A percentile compares a stretch with the other conserved stretches of the same genome.
Evolutionary conservation across 352 stramenopile genomes (phyloP).

Genomic region (Halophytophthora polymorphica): DNA sequence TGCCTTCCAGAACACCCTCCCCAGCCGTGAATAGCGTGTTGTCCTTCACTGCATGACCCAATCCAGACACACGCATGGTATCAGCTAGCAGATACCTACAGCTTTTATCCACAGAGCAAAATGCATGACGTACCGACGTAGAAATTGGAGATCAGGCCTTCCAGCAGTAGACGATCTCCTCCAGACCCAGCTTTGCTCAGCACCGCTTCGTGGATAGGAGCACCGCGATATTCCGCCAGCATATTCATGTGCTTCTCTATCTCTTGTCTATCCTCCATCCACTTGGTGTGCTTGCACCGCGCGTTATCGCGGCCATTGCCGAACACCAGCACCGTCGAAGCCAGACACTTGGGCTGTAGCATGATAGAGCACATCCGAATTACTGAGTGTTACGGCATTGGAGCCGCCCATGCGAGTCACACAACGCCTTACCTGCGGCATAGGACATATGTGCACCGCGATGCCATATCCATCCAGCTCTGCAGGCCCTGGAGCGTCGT

Average conservation of each 20-base stretch:
- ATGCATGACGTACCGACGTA: conserved; percentile 50
- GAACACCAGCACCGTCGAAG: conserved; percentile 49
- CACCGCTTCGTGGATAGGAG: conserved; percentile 55
- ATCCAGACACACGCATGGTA: conserved; percentile 2
- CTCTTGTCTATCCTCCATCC: conserved; percentile 52
- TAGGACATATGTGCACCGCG: conserved; percentile 49
- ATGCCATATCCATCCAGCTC: conserved; percentile 26
- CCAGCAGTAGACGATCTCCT: conserved; percentile 41
- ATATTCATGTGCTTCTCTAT: conserved; percentile 38
- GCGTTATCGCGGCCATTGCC: conserved; percentile 42
- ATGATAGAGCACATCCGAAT: background rate
- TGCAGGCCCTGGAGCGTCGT: conserved; percentile 1
- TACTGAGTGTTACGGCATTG: too few relatives aligned
- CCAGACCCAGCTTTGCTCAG: conserved; percentile 26
- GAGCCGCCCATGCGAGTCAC: too few relatives aligned
- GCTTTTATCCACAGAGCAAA: background rate
- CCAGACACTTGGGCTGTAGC: conserved; percentile 27
- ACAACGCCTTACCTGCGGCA: conserved; percentile 30
- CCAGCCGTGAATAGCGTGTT: conserved; percentile 46
- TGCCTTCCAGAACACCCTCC: conserved; percentile 48
- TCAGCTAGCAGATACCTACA: conserved; percentile 1
- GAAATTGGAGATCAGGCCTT: conserved; percentile 81
- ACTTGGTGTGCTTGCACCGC: conserved; percentile 66
- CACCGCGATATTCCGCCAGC: conserved; percentile 14
- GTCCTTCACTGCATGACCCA: conserved; percentile 33